phyloP scores from a whole-genome alignment of 108 stramenopile species.

The Skeletonema potamos region DNA sequence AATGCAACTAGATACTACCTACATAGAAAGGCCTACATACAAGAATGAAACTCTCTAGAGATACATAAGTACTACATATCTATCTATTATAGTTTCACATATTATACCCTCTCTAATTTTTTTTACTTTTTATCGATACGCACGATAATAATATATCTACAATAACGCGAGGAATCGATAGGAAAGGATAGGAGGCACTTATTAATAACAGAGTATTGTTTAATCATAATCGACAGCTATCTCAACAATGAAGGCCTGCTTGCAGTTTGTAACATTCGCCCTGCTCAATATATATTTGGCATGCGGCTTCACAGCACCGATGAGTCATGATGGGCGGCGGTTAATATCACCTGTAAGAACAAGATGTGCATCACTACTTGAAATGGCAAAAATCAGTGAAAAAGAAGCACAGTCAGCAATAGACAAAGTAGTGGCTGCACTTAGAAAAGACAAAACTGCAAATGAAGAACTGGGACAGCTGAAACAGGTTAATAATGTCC shows the following conservation, averaged over 20 bases:
- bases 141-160: no score
- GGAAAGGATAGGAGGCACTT: no score
- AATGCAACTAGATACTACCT: no score
- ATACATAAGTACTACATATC: no score
- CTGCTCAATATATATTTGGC: background rate
- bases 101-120: no score
- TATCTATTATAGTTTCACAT: no score
- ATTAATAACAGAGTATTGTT: no score
- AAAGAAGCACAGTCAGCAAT: conserved; percentile 72
- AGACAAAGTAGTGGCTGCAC: conserved; percentile 75
- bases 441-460: conserved; percentile 65
- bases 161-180: no score
- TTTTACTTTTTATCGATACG: no score
- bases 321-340: background rate
- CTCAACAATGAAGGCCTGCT: background rate
- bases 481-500: conserved; percentile 62
- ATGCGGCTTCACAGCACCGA: background rate
- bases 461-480: conserved; percentile 73
- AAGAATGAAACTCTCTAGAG: no score
- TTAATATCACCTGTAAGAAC: background rate
- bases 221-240: no score
- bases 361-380: background rate
- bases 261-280: background rate
- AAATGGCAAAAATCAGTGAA: conserved; percentile 53
- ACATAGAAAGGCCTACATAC: no score